Conservation (phyloP, 2,329 filamentous ascomycete species). For the Gremmenia infestans region DNA sequence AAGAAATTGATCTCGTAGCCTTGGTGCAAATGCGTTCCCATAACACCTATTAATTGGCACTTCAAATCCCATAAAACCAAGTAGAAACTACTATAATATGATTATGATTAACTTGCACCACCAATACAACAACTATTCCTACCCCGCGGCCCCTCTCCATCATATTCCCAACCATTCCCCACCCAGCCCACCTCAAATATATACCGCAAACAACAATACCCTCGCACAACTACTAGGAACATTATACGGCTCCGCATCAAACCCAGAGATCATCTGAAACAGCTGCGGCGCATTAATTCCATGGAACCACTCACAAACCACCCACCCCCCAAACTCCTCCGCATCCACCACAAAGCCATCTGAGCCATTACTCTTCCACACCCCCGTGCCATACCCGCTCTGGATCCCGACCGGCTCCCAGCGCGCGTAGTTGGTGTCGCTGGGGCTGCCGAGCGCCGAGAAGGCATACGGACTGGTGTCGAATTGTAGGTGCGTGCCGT, state of each 20-base stretch:
- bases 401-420: constrained; percentile 17
- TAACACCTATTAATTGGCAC: too few species aligned
- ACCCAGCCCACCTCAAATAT: neutral
- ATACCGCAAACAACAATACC: constrained; percentile 12
- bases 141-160: neutral
- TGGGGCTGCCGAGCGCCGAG: constrained; percentile 17
- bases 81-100: too few species aligned
- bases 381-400: constrained; percentile 11
- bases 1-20: too few species aligned
- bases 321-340: constrained; percentile 20
- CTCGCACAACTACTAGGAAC: constrained; percentile 17
- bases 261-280: constrained; percentile 21
- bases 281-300: constrained; percentile 23
- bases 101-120: too few species aligned
- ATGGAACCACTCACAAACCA: constrained; percentile 26
- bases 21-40: too few species aligned
- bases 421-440: constrained; percentile 17
- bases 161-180: neutral
- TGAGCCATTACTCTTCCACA: constrained; percentile 7
- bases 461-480: constrained; percentile 18
- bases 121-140: too few species aligned
- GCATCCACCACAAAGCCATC: constrained; percentile 13
- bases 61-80: too few species aligned
- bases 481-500: constrained; percentile 22
- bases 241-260: constrained; percentile 5